phyloP scores from a whole-genome alignment of 1,284 basidiomycete species.

The Trichosporon ovoides region DNA sequence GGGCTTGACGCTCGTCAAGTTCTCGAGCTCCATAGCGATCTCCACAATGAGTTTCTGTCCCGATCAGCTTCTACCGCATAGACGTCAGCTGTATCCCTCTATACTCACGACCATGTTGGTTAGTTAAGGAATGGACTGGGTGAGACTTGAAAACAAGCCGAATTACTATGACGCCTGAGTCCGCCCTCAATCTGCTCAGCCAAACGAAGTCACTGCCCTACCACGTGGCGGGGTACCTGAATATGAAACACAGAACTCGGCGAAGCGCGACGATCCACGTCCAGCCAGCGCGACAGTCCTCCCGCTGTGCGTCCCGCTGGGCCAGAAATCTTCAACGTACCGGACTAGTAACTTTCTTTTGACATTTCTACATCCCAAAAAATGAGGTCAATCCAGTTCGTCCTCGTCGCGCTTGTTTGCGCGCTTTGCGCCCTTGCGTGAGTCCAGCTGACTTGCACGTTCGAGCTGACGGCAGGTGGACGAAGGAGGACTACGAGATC shows the following conservation, averaged over 20 bases:
- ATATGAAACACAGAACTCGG: neutral
- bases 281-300: too few relatives aligned
- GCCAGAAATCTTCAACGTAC: neutral
- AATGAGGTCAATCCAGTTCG: slow-evolving; percentile 3
- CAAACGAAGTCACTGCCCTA: too few relatives aligned
- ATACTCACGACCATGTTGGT: slow-evolving; percentile 15
- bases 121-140: neutral
- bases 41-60: slow-evolving; percentile 44
- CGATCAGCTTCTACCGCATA: neutral
- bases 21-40: slow-evolving; percentile 48
- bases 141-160: neutral
- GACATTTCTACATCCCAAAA: neutral
- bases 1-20: slow-evolving; percentile 42
- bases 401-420: slow-evolving; percentile 14
- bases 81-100: too few relatives aligned
- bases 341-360: neutral
- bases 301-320: neutral
- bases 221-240: slow-evolving; percentile 1
- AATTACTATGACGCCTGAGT: too few relatives aligned
- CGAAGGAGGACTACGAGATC: slow-evolving; percentile 84
- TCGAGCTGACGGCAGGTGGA: slow-evolving; percentile 28
- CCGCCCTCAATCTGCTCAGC: too few relatives aligned
- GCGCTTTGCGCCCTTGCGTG: slow-evolving; percentile 12
- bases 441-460: neutral
- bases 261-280: neutral